Conservation (phyloP, 2,329 filamentous ascomycete genomes). For the Diplodia sapinea region DNA sequence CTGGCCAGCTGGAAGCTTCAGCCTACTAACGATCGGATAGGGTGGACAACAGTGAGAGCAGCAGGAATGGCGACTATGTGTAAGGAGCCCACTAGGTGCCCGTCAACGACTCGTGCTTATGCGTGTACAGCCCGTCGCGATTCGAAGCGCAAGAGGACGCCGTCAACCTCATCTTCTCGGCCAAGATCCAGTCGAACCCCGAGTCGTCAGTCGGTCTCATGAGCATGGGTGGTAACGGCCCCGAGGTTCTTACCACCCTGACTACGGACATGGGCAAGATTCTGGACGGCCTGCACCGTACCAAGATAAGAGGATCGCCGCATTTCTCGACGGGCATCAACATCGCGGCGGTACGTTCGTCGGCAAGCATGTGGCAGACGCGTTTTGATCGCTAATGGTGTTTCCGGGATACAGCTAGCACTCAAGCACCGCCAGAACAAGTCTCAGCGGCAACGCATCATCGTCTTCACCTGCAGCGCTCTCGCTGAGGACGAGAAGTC, state of each 20-base stretch:
- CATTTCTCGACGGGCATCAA: constrained; percentile 94
- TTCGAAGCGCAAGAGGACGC: constrained; percentile 97
- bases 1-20: constrained; percentile 30
- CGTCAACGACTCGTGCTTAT: constrained; percentile 33
- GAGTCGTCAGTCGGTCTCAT: constrained; percentile 97
- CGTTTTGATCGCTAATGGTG: neutral
- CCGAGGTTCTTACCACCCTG: constrained; percentile 93
- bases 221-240: constrained; percentile 98
- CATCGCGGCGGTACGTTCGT: constrained; percentile 78
- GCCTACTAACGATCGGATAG: constrained; percentile 49
- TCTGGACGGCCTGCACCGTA: constrained; percentile 87
- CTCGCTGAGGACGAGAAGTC: constrained; percentile 89
- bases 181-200: constrained; percentile 92
- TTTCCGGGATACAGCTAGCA: constrained; percentile 68
- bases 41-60: constrained; percentile 98
- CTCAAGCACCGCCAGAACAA: constrained; percentile 99
- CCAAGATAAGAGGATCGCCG: constrained; percentile 87
- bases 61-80: constrained; percentile 91
- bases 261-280: constrained; percentile 97
- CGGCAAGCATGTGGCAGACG: neutral
- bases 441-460: constrained; percentile 92
- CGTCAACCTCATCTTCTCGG: constrained; percentile 92
- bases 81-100: constrained; percentile 42
- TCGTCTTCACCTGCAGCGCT: constrained; percentile 94
- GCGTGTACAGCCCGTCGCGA: constrained; percentile 72